Percentiles rank a stretch among this genome's conserved stretches.
Evolutionary conservation across 352 stramenopile species (phyloP).

Genomic region (Globisporangium yorkense): DNA sequence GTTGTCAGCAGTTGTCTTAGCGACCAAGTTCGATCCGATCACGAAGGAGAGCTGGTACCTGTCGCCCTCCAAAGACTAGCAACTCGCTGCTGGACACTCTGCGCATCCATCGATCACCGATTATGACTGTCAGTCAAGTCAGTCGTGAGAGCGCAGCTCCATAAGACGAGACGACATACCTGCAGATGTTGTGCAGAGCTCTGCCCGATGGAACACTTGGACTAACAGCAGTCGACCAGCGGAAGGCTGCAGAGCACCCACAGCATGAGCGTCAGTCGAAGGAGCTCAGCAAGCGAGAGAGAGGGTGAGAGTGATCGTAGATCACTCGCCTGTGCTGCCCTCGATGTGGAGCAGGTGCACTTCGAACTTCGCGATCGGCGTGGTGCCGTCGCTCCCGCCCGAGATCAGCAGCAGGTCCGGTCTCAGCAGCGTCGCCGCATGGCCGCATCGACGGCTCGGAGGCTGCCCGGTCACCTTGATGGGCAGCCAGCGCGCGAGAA

Average conservation of each 20-base stretch:
- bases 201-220: constrained; percentile 27
- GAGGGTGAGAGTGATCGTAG: not conserved
- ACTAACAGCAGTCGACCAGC: constrained; percentile 44
- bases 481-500: constrained; percentile 32
- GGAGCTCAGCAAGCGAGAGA: not conserved
- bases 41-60: constrained; percentile 22
- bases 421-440: constrained; percentile 38
- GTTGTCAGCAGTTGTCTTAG: not conserved
- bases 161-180: constrained; percentile 14
- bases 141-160: not conserved
- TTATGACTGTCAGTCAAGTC: not conserved
- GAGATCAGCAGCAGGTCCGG: constrained; percentile 39
- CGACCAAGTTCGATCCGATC: not conserved
- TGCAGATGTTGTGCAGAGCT: constrained; percentile 49
- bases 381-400: constrained; percentile 58
- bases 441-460: constrained; percentile 41
- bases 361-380: constrained; percentile 34
- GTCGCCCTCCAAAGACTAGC: constrained; percentile 59
- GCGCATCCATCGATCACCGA: not conserved
- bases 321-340: constrained; percentile 20
- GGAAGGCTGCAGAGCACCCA: constrained; percentile 20
- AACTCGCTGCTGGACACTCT: constrained; percentile 38
- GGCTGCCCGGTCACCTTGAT: constrained; percentile 21
- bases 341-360: constrained; percentile 41
- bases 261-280: not conserved